phyloP scores from a whole-genome alignment of 1,139 yeast genomes.

The Magnusiomyces tetraspermus region DNA sequence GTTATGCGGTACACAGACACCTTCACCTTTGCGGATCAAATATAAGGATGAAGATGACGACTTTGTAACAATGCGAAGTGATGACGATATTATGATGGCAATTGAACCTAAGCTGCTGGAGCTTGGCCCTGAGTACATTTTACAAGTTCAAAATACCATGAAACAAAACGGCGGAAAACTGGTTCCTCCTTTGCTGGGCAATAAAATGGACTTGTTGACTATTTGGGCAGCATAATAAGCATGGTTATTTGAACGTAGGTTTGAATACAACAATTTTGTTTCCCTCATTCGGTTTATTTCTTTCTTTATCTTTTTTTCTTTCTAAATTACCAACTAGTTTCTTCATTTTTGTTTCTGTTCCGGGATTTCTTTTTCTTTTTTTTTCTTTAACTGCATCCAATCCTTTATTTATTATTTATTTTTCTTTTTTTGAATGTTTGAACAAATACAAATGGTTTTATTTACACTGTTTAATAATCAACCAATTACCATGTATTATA shows the following conservation, averaged over 20 bases:
- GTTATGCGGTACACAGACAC: slow-evolving; percentile 33
- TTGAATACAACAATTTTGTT: too few species aligned
- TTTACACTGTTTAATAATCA: too few species aligned
- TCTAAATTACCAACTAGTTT: too few species aligned
- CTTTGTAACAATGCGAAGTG: slow-evolving; percentile 74
- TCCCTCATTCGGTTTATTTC: too few species aligned
- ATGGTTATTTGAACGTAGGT: background rate
- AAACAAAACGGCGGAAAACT: background rate
- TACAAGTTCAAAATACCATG: background rate
- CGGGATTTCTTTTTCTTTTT: too few species aligned
- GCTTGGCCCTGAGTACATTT: background rate
- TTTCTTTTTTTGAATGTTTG: too few species aligned
- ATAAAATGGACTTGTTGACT: background rate
- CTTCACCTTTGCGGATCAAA: slow-evolving; percentile 46
- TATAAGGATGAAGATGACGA: slow-evolving; percentile 96
- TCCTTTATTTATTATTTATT: too few species aligned
- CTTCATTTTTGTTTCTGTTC: too few species aligned
- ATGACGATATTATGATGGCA: slow-evolving; percentile 54
- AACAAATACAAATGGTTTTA: too few species aligned
- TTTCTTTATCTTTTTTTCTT: too few species aligned
- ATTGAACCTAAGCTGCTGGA: slow-evolving; percentile 24
- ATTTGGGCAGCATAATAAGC: background rate
- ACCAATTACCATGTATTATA: too few species aligned
- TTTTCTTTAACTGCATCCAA: too few species aligned
- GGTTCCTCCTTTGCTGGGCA: background rate